Base-by-base conservation (phyloP, 371 early-diverging fungal genomes). In the Zancudomyces culisetae region DNA sequence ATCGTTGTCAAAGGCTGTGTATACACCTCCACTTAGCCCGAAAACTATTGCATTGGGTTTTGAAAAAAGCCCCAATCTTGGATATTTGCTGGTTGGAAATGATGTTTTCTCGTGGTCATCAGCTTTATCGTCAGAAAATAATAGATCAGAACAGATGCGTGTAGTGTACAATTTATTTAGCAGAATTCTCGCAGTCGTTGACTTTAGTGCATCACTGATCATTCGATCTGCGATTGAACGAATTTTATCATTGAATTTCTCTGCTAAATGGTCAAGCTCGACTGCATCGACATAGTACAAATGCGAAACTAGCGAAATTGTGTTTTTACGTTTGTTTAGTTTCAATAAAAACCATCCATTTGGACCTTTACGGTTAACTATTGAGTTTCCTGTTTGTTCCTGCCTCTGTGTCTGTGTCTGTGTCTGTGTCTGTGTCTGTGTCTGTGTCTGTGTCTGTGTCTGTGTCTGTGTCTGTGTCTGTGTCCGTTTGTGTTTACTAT, bases 81-180 rank as follows among this genome's bases (percentile, higher is more conserved):
- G 10, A 35, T 10, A 35, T 15, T 35, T 35, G 15, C 10, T 35
- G 10, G 35, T 35, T 6, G 10, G 6, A 15, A 15, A 6, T 35
- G 35, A 35, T 15, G 6, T 15, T 35, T 6, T 35, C 15, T 6
- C 35, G 10, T 10, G 15, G 4, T 13, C 18, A 10, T 30, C 45
- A 2, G 49, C 51, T 15, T 27, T 48, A 18, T 63, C 52, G 2
- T 60, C 63, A 2, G 55, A 51, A 27, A 56, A 45, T 24, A 66
- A 51, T 42, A 55, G 52, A 24, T 54, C 52, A 6, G 66, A 67
- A 40, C 58, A 66, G 47, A 42, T 46, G 51, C 58, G 66, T 0
- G 63, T 55, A 19, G 66, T 67, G 12, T 66, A 58, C 55, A 66
- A 57, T 39, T 66, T 56, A 47, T 63, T 60, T 18, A 66, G 54